Conservation (phyloP, 2,329 filamentous ascomycete genomes). For the Fusarium brachygibbosum region DNA sequence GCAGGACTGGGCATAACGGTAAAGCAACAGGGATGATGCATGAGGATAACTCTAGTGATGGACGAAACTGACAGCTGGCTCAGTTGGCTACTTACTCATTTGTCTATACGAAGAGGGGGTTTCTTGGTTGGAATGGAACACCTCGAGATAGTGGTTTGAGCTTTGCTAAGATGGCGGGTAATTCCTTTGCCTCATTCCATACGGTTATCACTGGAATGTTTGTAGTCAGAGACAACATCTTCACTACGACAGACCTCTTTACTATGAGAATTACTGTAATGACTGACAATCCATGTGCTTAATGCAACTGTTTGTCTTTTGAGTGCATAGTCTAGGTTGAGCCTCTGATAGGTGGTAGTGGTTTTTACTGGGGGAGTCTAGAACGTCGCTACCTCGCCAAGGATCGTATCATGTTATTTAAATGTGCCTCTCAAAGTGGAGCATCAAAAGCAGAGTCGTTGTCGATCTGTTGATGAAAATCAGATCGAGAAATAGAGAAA, state of each 20-base stretch:
- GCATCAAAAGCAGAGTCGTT: slow-evolving; percentile 7
- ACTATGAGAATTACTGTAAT: neutral
- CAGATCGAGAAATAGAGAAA: slow-evolving; percentile 38
- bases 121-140: slow-evolving; percentile 28
- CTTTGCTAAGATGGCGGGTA: slow-evolving; percentile 7
- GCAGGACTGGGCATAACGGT: slow-evolving; percentile 1
- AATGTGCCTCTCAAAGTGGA: slow-evolving; percentile 23
- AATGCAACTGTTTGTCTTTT: too few species aligned
- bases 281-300: neutral
- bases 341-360: slow-evolving; percentile 10
- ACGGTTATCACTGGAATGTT: slow-evolving; percentile 9
- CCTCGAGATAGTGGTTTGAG: neutral
- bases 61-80: slow-evolving; percentile 19
- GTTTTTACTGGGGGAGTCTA: slow-evolving; percentile 9
- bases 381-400: slow-evolving; percentile 4
- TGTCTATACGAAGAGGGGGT: neutral
- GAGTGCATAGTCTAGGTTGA: neutral
- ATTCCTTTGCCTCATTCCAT: slow-evolving; percentile 21
- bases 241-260: neutral
- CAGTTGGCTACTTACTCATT: neutral
- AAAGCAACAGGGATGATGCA: slow-evolving; percentile 18
- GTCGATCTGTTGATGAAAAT: slow-evolving; percentile 39
- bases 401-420: slow-evolving; percentile 19
- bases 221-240: neutral
- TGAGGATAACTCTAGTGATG: neutral